phyloP scores from a whole-genome alignment of 202 grass and related monocot species.

The Setaria viridis region DNA sequence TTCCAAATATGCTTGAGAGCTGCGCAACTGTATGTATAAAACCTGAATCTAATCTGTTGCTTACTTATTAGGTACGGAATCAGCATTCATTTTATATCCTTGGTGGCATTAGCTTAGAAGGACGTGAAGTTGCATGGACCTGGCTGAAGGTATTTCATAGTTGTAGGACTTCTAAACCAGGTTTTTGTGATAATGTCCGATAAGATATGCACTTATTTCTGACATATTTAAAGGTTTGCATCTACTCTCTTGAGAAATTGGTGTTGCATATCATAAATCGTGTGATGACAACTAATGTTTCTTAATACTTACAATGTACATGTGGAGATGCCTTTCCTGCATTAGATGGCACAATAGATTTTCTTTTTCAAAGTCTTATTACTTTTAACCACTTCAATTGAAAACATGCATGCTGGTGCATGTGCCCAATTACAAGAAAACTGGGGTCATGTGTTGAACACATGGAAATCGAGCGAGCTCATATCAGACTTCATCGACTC shows the following conservation, averaged over 20 bases:
- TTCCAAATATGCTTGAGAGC: no score
- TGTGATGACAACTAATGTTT: not conserved
- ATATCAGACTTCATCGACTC: slow-evolving; percentile 64
- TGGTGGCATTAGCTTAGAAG: slow-evolving; percentile 69
- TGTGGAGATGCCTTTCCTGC: not conserved
- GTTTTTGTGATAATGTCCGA: slow-evolving; percentile 6
- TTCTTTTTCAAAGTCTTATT: not conserved
- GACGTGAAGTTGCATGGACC: slow-evolving; percentile 82
- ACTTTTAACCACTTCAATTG: not conserved
- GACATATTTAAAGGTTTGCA: not conserved
- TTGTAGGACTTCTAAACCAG: not conserved
- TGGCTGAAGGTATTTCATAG: slow-evolving; percentile 78
- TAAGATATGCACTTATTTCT: not conserved
- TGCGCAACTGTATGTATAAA: slow-evolving; percentile 6
- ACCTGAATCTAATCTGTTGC: slow-evolving; percentile 20
- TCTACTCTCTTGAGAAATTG: no score
- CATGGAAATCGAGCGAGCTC: slow-evolving; percentile 65
- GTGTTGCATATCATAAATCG: no score
- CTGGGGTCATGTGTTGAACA: slow-evolving; percentile 77
- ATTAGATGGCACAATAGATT: not conserved
- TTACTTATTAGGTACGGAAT: slow-evolving; percentile 74
- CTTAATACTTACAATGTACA: no score
- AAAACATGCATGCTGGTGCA: not conserved
- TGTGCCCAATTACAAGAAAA: slow-evolving; percentile 57
- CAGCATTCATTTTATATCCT: slow-evolving; percentile 85